These are phyloP conservation scores for Hevea brasiliensis DNA, from an alignment of 345 rosid genomes.

Conservation along the genomic window DNA sequence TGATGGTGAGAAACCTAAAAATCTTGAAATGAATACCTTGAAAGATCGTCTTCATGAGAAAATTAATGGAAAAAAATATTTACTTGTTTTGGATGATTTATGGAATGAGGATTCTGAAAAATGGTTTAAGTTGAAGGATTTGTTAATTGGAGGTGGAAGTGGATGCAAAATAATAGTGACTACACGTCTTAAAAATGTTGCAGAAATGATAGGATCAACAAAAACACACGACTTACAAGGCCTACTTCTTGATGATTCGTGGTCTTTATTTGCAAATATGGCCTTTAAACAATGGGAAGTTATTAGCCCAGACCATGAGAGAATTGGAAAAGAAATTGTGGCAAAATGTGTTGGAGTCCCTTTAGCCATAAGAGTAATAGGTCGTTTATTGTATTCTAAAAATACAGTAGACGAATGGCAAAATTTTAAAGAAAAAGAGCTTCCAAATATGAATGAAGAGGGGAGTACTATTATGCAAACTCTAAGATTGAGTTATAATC, in stretches of 20 bases:
- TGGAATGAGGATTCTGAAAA: not conserved
- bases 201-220: not conserved
- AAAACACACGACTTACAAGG: not conserved
- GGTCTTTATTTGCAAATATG: not conserved
- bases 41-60: not conserved
- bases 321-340: no score
- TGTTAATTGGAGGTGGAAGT: constrained; percentile 1
- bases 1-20: not conserved
- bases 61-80: constrained; percentile 18
- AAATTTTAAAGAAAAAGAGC: not conserved
- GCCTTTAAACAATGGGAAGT: not conserved
- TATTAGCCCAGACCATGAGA: not conserved
- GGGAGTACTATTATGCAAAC: constrained; percentile 11
- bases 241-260: not conserved
- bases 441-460: not conserved
- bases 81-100: constrained; percentile 23
- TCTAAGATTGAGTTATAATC: constrained; percentile 15
- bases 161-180: constrained; percentile 5
- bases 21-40: not conserved
- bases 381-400: no score
- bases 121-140: not conserved
- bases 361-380: no score
- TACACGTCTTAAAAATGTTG: not conserved
- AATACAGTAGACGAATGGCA: no score
- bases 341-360: no score